A percentile compares a stretch with the other conserved stretches of the same genome.
These are phyloP conservation scores for Yarrowia hollandica DNA, from an alignment of 805 yeast genomes.

Conservation along the genomic window DNA sequence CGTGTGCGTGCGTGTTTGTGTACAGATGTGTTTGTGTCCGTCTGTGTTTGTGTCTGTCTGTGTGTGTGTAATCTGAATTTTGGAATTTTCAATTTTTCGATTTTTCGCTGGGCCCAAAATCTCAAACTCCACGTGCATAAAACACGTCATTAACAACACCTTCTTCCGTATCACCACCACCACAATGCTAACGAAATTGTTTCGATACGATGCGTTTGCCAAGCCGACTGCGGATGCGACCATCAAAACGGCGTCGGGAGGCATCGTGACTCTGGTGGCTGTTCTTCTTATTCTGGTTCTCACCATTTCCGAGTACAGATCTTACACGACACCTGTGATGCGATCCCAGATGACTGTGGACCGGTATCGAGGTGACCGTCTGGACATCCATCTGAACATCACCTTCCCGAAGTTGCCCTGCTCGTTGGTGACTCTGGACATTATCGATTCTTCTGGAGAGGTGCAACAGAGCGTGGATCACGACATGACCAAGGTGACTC, in stretches of 20 bases:
- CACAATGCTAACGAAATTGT: constrained; percentile 37
- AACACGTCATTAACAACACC: neutral
- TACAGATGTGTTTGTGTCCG: no score
- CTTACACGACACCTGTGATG: constrained; percentile 64
- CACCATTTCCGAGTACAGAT: constrained; percentile 70
- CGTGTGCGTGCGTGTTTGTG: no score
- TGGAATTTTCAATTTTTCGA: neutral
- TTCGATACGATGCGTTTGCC: constrained; percentile 84
- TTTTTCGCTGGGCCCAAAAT: no score
- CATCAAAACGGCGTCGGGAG: constrained; percentile 86
- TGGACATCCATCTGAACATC: constrained; percentile 79
- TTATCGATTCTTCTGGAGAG: constrained; percentile 88
- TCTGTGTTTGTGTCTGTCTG: no score
- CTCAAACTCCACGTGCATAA: constrained; percentile 5
- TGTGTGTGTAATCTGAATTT: no score
- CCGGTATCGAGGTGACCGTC: constrained; percentile 57
- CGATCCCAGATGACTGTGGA: constrained; percentile 89
- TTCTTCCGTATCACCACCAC: neutral
- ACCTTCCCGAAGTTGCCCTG: constrained; percentile 87
- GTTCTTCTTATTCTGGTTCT: constrained; percentile 59
- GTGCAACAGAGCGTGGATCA: constrained; percentile 69
- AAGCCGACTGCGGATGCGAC: constrained; percentile 94
- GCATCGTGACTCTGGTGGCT: constrained; percentile 77
- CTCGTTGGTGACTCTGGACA: constrained; percentile 71
- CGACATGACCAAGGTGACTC: constrained; percentile 70